Base-by-base conservation (phyloP, 352 stramenopile species). In the Thraustochytrium striatum region DNA sequence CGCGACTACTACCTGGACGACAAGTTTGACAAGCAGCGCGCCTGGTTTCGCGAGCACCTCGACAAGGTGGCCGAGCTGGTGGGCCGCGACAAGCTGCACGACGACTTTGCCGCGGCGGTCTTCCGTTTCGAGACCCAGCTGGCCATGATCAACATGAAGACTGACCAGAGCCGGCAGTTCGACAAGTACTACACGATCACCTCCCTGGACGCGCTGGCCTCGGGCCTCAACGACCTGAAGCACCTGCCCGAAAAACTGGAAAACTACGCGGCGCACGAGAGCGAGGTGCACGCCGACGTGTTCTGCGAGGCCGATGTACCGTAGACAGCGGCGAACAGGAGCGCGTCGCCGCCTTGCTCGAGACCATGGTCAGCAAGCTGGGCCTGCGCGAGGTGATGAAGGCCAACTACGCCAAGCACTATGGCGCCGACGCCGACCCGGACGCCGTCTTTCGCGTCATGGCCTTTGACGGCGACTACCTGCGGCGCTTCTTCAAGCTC, bases 1-100 rank as follows among this genome's bases (percentile, higher is more conserved):
- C 87, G 85, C 1, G 84, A 94, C 81, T 97, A 97, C 75, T 97
- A 97, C 82, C 86, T 96, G 58, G 90, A 97, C 75, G 80, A 87
- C 25, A 86, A 94, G 59, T 96, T 94, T 72, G 81, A 89, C 36
- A 85, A 89, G 8, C 83, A 96, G 28, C 85, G 86, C 11, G 82
- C 83, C 21, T 85, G 85, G 9, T 96, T 95, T 53, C 85, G 89
- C 53, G 86, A 86, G 41, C 92, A 91, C 69, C 83, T 97, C 35
- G 82, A 87, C 11, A 79, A 87, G 25, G 81, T 97, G 65, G 88
- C 96, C 30, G 83, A 83, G 11, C 80, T 97, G 2, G 80, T 91
- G 79, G 21, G 91, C 72, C 38, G 90, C 82, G 55, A 85, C 79
- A 11, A 82, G 78, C 0, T 52, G 55, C 1, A 85, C 1, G 83